Base-by-base conservation (phyloP, 352 stramenopile genomes). In the Globisporangium megalacanthum region DNA sequence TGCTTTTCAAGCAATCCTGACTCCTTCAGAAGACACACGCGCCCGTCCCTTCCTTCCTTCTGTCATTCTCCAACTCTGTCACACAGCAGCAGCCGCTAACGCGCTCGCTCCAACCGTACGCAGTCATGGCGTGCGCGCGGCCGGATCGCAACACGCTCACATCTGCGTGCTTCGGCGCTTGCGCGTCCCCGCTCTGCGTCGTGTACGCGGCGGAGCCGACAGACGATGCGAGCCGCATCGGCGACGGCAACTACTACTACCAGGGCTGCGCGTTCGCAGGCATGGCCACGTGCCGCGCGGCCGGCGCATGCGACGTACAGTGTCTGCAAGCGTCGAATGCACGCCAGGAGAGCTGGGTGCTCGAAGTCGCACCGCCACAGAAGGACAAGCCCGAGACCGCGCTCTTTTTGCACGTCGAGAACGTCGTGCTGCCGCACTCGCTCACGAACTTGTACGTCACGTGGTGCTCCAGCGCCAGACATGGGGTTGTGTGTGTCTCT, bases 261-360 rank as follows among this genome's bases (percentile, higher is more conserved):
- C 69, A 73, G 7, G 81, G 81, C 7, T 91, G 81, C 51, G 64
- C 70, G 44, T 69, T 72, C 15, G 64, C 75, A 5, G 64, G 59
- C 13, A 83, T 86, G 64, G 54, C 61, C 33, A 73, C 79, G 56
- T 91, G 81, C 65, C 62, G 77, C 22, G 56, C 64, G 29, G 73
- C 78, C 36, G 72, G 78, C 5, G 77, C 74, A 14, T 91, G 81
- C 54, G 69, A 91, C 58, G 37, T 89, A 48, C 81, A 91, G 67
- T 91, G 81, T 39, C 60, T 91, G 25, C 69, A 81, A 52, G 70
- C 66, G 8, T 64, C 66, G 33, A 76, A 73, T 46, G 54, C 55
- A 39, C 53, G 47, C 25, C 62, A 69, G 22, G 31, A 57, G 0
- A 61, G 75, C 44, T 91, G 81, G 81, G 75, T 77, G 35, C 59